Percentiles rank a stretch among this genome's conserved stretches.
These are phyloP conservation scores for Gossypium trilobum DNA, from an alignment of 441 rosid species.

Conservation along the genomic window DNA sequence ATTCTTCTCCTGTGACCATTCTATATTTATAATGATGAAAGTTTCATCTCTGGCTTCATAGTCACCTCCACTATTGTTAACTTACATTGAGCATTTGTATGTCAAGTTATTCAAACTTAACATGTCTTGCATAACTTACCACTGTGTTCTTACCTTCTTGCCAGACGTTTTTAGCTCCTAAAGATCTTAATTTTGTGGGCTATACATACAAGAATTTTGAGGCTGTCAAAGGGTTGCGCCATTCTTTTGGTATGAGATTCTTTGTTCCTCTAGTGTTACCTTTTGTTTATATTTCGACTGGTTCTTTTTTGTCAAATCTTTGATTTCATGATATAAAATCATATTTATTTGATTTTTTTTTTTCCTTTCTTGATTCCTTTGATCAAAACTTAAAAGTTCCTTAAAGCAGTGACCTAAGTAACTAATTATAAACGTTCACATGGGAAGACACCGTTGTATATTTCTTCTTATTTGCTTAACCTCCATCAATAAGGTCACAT, in stretches of 20 bases:
- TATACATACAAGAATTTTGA: conserved; percentile 92
- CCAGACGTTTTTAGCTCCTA: conserved; percentile 55
- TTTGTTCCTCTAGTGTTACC: background rate
- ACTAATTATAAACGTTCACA: background rate
- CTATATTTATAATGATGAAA: background rate
- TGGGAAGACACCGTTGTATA: background rate
- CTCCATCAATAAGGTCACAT: background rate
- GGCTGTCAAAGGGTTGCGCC: conserved; percentile 62
- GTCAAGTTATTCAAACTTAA: background rate
- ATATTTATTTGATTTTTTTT: background rate
- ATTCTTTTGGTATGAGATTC: conserved; percentile 43
- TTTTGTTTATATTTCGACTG: background rate
- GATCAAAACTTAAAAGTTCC: background rate
- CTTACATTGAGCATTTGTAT: background rate
- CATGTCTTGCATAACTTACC: conserved; percentile 9
- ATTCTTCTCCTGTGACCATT: background rate
- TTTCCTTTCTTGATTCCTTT: background rate
- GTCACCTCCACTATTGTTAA: background rate
- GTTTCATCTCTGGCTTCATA: background rate
- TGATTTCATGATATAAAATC: conserved; percentile 2
- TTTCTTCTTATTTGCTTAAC: background rate
- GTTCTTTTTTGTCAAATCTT: background rate
- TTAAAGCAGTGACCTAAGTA: background rate
- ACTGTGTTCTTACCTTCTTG: conserved; percentile 8
- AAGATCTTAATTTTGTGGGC: conserved; percentile 85